Evolutionary conservation across 208 protist genomes (phyloP).

Genomic region (Trypanosoma melophagium): DNA sequence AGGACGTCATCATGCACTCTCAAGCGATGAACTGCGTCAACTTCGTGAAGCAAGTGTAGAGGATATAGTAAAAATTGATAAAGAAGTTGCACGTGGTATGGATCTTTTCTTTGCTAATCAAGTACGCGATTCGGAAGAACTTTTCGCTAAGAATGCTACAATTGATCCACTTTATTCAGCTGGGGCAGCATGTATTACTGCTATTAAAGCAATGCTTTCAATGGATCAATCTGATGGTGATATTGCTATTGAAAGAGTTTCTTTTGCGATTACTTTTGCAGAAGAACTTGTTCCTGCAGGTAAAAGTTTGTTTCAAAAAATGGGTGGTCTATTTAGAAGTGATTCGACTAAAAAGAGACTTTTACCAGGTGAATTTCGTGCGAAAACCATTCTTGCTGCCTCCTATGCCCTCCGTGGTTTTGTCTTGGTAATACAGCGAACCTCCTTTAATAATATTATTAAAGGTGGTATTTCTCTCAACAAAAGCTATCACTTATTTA

Average conservation of each 20-base stretch:
- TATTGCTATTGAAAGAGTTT: conserved; percentile 33
- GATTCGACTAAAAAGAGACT: conserved; percentile 31
- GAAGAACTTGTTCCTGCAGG: conserved; percentile 30
- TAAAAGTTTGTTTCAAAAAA: conserved; percentile 26
- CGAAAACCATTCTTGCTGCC: conserved; percentile 48
- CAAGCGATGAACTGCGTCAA: conserved; percentile 21
- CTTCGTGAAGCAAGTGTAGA: conserved; percentile 35
- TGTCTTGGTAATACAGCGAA: conserved; percentile 43
- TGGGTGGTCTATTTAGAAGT: conserved; percentile 29
- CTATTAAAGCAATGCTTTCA: conserved; percentile 48
- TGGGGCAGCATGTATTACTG: conserved; percentile 39
- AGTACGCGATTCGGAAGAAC: conserved; percentile 49
- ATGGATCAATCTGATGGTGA: conserved; percentile 53
- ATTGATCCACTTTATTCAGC: conserved; percentile 40
- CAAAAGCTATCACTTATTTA: conserved; percentile 38
- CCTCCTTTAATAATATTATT: conserved; percentile 36
- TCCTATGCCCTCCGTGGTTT: conserved; percentile 49
- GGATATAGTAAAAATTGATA: conserved; percentile 42
- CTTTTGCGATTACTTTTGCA: conserved; percentile 39
- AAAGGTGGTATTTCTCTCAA: conserved; percentile 55
- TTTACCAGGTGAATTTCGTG: conserved; percentile 47
- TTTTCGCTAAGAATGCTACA: conserved; percentile 26
- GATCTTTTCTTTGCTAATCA: conserved; percentile 60
- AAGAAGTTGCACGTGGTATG: conserved; percentile 27
- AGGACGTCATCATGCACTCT: conserved; percentile 20